Base-by-base conservation (phyloP, 495 filamentous ascomycete species). In the Penicillium canariense region DNA sequence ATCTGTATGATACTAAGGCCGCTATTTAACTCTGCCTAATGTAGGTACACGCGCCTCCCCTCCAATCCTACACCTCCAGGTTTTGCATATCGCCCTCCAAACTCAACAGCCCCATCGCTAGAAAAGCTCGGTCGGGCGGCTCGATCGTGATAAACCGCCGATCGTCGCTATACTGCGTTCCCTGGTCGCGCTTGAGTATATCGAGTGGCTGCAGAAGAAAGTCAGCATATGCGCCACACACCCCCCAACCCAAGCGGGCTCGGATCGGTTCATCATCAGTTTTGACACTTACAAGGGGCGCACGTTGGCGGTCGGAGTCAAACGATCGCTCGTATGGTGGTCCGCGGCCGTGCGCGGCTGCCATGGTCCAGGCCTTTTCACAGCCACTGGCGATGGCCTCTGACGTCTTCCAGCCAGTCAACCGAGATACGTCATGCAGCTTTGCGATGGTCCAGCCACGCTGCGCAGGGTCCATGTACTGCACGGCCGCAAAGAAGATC, bases 351-450 rank as follows among this genome's bases (percentile, higher is more conserved):
- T 85, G 68, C 50, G 83, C 79, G 0, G 83, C 87, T 10, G 86
- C 82, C 55, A 82, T 84, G 38, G 81, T 76, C 94, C 94, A 98
- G 4, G 84, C 80, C 11, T 80, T 83, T 67, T 97, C 91, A 68
- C 90, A 96, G 2, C 91, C 91, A 40, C 80, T 69, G 10, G 89
- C 88, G 52, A 97, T 90, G 30, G 90, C 80, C 32, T 84, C 78
- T 18, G 90, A 86, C 1, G 84, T 87, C 60, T 90, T 87, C 88
- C 89, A 97, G 0, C 94, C 94, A 0, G 91, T 96, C 32, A 94
- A 73, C 5, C 86, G 84, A 3, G 87, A 81, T 31, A 96, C 84
- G 64, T 89, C 82, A 51, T 81, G 81, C 17, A 97, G 74, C 14
- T 87, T 84, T 28, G 76, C 73, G 55, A 96, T 80, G 0, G 83